Conservation (phyloP, 140 eudicot species). For the Oenanthe javanica region DNA sequence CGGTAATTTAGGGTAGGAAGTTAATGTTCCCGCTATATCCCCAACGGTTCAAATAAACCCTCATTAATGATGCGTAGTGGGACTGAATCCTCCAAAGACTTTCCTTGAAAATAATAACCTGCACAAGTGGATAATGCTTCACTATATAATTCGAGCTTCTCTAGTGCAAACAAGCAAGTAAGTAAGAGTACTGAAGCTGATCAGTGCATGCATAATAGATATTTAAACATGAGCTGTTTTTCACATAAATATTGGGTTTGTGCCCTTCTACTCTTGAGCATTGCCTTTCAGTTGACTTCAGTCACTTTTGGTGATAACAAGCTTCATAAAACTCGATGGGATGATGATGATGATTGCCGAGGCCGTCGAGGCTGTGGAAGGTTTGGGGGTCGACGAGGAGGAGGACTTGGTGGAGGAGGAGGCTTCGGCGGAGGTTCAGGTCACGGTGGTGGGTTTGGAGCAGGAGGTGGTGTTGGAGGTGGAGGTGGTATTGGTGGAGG, state of each 20-base stretch:
- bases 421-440: constrained; percentile 21
- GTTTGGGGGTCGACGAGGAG: constrained; percentile 26
- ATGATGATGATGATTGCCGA: constrained; percentile 35
- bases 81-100: constrained; percentile 12
- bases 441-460: constrained; percentile 7
- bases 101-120: constrained; percentile 6
- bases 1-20: neutral
- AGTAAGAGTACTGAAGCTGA: constrained; percentile 10
- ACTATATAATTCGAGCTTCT: constrained; percentile 1
- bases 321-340: constrained; percentile 28
- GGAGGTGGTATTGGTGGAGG: constrained; percentile 31
- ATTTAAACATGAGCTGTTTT: constrained; percentile 18
- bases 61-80: constrained; percentile 14
- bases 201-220: constrained; percentile 8
- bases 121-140: neutral
- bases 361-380: constrained; percentile 32
- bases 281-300: constrained; percentile 38
- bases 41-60: constrained; percentile 36
- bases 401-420: neutral
- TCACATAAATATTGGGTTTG: constrained; percentile 39
- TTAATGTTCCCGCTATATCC: constrained; percentile 34
- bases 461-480: constrained; percentile 25
- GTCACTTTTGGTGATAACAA: constrained; percentile 27
- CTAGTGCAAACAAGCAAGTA: constrained; percentile 9
- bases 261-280: constrained; percentile 25